phyloP scores from a whole-genome alignment of 345 rosid genomes.

The Arabis alpina region DNA sequence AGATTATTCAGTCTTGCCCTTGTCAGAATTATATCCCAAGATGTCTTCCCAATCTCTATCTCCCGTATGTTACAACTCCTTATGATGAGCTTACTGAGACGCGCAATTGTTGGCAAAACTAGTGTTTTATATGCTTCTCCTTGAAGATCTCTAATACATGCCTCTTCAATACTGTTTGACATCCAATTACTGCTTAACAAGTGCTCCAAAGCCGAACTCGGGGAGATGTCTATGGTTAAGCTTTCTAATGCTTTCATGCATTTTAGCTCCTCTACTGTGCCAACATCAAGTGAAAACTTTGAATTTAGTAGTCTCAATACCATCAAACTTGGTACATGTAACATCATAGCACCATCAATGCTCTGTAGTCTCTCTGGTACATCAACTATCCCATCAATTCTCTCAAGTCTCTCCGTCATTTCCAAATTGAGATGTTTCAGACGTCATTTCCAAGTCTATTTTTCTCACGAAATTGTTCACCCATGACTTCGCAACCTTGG shows the following conservation, averaged over 20 bases:
- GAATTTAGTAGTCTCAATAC: slow-evolving; percentile 11
- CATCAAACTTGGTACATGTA: slow-evolving; percentile 4
- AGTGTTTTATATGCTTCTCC: slow-evolving; percentile 15
- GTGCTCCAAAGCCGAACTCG: slow-evolving; percentile 14
- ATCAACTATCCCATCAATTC: neutral
- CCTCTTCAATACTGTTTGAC: slow-evolving; percentile 6
- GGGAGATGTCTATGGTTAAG: slow-evolving; percentile 17
- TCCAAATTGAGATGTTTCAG: slow-evolving; percentile 17
- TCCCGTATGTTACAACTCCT: slow-evolving; percentile 1
- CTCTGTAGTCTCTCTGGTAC: slow-evolving; percentile 11
- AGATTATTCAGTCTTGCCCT: neutral
- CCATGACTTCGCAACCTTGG: neutral
- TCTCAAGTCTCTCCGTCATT: slow-evolving; percentile 5
- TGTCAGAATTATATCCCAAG: slow-evolving; percentile 2
- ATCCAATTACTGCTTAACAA: neutral
- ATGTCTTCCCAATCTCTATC: slow-evolving; percentile 13
- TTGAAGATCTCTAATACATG: slow-evolving; percentile 13
- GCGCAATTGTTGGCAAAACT: neutral
- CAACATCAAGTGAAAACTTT: neutral
- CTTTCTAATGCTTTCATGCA: neutral
- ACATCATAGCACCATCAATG: slow-evolving; percentile 1
- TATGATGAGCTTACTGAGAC: slow-evolving; percentile 24
- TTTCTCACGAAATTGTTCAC: neutral
- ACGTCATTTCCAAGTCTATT: no score
- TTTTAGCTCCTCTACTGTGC: slow-evolving; percentile 11